Evolutionary conservation across 257 asterid genomes (phyloP).

Genomic region (Nicotiana tabacum): DNA sequence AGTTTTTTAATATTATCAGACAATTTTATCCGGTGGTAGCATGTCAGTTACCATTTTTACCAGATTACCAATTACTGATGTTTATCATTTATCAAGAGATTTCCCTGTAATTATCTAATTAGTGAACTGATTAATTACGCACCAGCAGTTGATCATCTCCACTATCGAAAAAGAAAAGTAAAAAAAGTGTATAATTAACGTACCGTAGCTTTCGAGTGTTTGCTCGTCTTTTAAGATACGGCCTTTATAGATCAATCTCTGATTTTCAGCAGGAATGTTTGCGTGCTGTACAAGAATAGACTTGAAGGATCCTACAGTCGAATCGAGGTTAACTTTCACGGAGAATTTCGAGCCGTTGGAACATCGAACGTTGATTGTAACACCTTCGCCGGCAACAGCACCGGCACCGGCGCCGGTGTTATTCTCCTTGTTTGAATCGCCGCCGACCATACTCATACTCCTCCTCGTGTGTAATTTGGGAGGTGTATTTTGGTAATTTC

Average conservation of each 20-base stretch:
- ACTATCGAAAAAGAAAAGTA: not conserved
- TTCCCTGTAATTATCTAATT: no score
- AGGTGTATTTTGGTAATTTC: not conserved
- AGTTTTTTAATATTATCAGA: no score
- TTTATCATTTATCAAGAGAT: no score
- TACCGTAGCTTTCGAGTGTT: conserved; percentile 50
- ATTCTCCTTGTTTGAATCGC: conserved; percentile 9
- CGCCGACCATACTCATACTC: conserved; percentile 9
- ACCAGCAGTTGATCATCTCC: not conserved
- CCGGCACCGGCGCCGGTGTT: conserved; percentile 5
- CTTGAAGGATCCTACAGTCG: conserved; percentile 48
- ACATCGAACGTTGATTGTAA: conserved; percentile 39
- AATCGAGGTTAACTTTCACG: conserved; percentile 33
- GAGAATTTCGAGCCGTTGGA: conserved; percentile 45
- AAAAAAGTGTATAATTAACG: not conserved
- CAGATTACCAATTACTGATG: no score
- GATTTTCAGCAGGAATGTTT: conserved; percentile 41
- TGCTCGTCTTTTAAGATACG: conserved; percentile 64
- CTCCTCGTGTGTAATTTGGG: not conserved
- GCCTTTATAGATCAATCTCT: conserved; percentile 60
- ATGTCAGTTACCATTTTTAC: no score
- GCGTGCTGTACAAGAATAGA: conserved; percentile 36
- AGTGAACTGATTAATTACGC: not conserved
- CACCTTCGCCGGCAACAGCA: conserved; percentile 22
- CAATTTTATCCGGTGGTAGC: no score